These are phyloP conservation scores for Salix caprea DNA, from an alignment of 345 rosid species.

Conservation along the genomic window DNA sequence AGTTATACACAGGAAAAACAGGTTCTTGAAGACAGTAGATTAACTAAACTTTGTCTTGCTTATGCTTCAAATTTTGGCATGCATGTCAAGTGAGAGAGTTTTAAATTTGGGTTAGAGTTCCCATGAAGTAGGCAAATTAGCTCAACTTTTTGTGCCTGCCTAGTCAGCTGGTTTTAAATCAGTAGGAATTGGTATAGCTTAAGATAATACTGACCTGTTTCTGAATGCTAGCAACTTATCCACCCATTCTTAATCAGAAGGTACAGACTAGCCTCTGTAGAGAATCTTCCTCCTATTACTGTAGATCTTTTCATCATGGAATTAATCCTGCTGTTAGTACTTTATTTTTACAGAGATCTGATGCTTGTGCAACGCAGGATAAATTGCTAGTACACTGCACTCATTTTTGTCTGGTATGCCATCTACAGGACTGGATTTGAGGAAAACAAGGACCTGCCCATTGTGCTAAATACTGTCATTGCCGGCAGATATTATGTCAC, in stretches of 20 bases:
- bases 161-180: neutral
- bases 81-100: neutral
- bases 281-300: neutral
- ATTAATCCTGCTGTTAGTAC: neutral
- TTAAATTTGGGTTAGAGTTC: neutral
- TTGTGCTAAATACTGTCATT: slow-evolving; percentile 59
- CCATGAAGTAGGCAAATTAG: neutral
- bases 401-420: slow-evolving; percentile 11
- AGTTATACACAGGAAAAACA: slow-evolving; percentile 86
- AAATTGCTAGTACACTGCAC: slow-evolving; percentile 15
- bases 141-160: neutral
- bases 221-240: neutral
- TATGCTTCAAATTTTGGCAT: neutral
- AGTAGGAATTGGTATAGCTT: neutral
- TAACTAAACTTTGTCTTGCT: neutral
- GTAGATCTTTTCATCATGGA: neutral
- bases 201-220: neutral
- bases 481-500: slow-evolving; percentile 88
- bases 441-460: slow-evolving; percentile 77
- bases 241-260: neutral
- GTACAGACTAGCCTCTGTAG: neutral
- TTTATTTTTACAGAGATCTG: slow-evolving; percentile 7
- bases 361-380: slow-evolving; percentile 12
- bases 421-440: slow-evolving; percentile 90
- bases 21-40: slow-evolving; percentile 34